Evolutionary conservation across 2,329 filamentous ascomycete genomes (phyloP).

Genomic region (Fusarium coicis): DNA sequence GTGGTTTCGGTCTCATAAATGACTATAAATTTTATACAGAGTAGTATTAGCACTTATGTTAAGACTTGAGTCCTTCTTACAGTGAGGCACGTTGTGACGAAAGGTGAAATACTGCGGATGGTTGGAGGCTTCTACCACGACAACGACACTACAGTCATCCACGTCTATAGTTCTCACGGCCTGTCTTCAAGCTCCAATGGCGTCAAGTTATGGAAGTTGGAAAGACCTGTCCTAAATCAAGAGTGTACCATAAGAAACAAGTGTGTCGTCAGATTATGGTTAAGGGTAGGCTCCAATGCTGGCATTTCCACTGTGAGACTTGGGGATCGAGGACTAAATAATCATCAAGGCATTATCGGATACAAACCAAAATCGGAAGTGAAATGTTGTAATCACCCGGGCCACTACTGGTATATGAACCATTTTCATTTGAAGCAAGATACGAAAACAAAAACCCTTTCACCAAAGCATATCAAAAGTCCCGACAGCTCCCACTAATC

Average conservation of each 20-base stretch:
- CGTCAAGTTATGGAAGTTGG: no score
- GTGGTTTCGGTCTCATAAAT: background rate
- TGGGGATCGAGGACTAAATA: background rate
- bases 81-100: no score
- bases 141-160: no score
- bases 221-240: background rate
- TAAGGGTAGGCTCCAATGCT: background rate
- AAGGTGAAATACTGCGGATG: background rate
- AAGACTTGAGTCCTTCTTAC: fast-evolving
- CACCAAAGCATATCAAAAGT: background rate
- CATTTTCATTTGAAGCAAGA: background rate
- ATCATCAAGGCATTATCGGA: background rate
- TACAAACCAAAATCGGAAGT: background rate
- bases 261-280: no score
- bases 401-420: slow-evolving; percentile 16
- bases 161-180: fast-evolving
- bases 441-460: background rate
- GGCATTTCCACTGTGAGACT: background rate
- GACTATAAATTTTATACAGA: background rate
- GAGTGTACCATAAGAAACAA: background rate
- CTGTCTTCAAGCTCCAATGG: background rate
- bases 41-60: no score
- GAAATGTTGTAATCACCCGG: background rate
- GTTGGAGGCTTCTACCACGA: background rate
- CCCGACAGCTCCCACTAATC: background rate